Evolutionary conservation across 169 alveolate species (phyloP), one percentile per base, ranked within the genome.

Genomic region (Cystoisospora suis): DNA sequence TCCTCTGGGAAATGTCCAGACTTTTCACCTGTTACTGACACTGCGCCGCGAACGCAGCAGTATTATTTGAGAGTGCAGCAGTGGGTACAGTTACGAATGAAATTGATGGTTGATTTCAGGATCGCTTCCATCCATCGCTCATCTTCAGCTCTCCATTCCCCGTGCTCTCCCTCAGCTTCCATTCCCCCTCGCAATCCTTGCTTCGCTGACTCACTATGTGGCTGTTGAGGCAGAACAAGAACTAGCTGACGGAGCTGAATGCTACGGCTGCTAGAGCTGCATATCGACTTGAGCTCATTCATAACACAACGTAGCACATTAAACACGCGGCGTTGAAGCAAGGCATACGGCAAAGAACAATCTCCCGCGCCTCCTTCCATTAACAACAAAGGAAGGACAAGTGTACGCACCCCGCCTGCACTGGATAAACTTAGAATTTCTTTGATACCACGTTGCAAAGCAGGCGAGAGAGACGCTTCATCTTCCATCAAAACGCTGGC

Each of bases 321-420:
- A 65, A 88, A 81, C 88, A 75, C 81, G 34, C 92, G 80, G 38
- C 80, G 92, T 70, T 88, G 92, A 29, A 88, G 88, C 49, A 49
- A 61, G 40, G 87, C 92, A 34, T 56, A 75, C 5, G 92, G 87
- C 40, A 88, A 56, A n/a, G 87, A 88, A 59, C 83, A 72, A 53
- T 70, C 92, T 15, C 81, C 70, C 36, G 88, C 72, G 29, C 75
- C 92, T 56, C 87, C 81, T 65, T 88, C 92, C 47, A 75, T 69
- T 32, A 87, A 44, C 81, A 87, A 65, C 81, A 80, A 53, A 40
- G 92, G 92, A 79, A 87, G 17, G 69, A 75, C 59, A 46, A 87
- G 81, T 45, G 92, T 81, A 4, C 87, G 49, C 42, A 87, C 75
- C 38, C 87, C 92, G 12, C 46, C 79, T 61, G 69, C 40, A 32